Evolutionary conservation across 192 early-diverging fungal genomes (phyloP), one percentile per base, ranked within the genome.

Genomic region (Coemansia sp.): DNA sequence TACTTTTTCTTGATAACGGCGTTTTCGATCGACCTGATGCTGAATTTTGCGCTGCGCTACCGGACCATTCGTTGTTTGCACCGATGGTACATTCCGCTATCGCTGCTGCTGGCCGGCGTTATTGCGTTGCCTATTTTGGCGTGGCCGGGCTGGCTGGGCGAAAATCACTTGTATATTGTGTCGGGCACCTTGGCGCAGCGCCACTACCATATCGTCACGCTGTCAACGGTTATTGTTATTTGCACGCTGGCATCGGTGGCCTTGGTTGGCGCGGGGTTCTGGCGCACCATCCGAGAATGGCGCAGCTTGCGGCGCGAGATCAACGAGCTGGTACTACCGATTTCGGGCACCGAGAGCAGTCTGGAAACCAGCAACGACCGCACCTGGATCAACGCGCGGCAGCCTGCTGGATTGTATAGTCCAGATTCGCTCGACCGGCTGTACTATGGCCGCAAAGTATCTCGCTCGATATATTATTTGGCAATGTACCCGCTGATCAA

Each of bases 1-100:
- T 76, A 76, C 23, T 76, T 76, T 53, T 76, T 76, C 40, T 59
- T 76, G 8, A 76, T 76, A n/a, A 70, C 73, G 10, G 73, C 73
- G 36, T 76, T 76, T 29, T 76, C 58, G 28, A 61, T 76, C 48
- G 73, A 76, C 55, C 52, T 76, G 30, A 51, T 76, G 62, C 55
- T 76, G 21, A 76, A 76, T 52, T 76, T 76, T 62, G 73, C 73
- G 12, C 47, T 76, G 15, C 57, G 64, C 42, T 76, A 76, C 55
- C 62, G 73, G 34, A 70, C 73, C 2, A 55, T 62, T 2, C 61
- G 73, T 12, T 59, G 53, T 9, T 20, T 76, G 35, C 73, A 76
- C 48, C 45, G 22, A 15, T 65, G 62, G 62, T 76, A 76, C 23
- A 76, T 76, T 29, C 67, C 73, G 15, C 21, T 58, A 29, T 65